phyloP scores from a whole-genome alignment of 768 basidiomycete genomes.

The Agrocybe chaxingu region DNA sequence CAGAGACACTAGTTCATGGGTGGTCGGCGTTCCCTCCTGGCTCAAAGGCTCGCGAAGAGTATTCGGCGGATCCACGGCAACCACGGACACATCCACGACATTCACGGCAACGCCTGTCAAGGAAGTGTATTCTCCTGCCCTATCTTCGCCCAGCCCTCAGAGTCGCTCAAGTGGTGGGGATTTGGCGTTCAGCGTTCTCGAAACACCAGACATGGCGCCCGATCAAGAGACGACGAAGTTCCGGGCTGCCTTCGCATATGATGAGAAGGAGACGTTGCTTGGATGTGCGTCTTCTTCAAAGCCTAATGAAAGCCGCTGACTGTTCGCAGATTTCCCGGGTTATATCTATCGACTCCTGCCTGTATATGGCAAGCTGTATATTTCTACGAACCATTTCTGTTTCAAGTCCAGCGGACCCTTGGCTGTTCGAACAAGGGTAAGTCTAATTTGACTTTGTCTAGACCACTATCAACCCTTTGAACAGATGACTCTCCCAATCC shows the following conservation, averaged over 20 bases:
- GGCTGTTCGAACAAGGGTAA: slow-evolving; percentile 76
- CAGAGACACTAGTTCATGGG: slow-evolving; percentile 56
- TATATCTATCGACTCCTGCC: slow-evolving; percentile 91
- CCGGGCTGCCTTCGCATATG: slow-evolving; percentile 76
- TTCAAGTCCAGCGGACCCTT: slow-evolving; percentile 88
- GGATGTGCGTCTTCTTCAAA: slow-evolving; percentile 63
- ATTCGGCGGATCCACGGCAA: slow-evolving; percentile 25
- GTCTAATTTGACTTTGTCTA: slow-evolving; percentile 20
- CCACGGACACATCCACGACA: slow-evolving; percentile 20
- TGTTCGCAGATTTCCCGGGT: slow-evolving; percentile 75
- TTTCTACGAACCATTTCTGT: slow-evolving; percentile 92
- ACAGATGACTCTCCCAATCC: slow-evolving; percentile 93
- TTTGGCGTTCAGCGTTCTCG: slow-evolving; percentile 78
- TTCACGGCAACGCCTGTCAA: slow-evolving; percentile 39
- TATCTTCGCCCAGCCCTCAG: slow-evolving; percentile 22
- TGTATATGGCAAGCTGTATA: slow-evolving; percentile 80
- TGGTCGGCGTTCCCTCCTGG: slow-evolving; percentile 71
- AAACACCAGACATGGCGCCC: slow-evolving; percentile 60
- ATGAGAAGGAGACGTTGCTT: slow-evolving; percentile 81
- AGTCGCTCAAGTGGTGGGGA: slow-evolving; percentile 47
- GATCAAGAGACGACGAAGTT: slow-evolving; percentile 75
- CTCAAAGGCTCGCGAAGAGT: slow-evolving; percentile 48
- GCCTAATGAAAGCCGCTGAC: slow-evolving; percentile 3
- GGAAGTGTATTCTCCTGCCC: slow-evolving; percentile 58
- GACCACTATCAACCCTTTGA: not conserved